Percentiles rank a stretch among this genome's conserved stretches.
These are phyloP conservation scores for Phytophthora pseudosyringae DNA, from an alignment of 352 stramenopile species.

Conservation along the genomic window DNA sequence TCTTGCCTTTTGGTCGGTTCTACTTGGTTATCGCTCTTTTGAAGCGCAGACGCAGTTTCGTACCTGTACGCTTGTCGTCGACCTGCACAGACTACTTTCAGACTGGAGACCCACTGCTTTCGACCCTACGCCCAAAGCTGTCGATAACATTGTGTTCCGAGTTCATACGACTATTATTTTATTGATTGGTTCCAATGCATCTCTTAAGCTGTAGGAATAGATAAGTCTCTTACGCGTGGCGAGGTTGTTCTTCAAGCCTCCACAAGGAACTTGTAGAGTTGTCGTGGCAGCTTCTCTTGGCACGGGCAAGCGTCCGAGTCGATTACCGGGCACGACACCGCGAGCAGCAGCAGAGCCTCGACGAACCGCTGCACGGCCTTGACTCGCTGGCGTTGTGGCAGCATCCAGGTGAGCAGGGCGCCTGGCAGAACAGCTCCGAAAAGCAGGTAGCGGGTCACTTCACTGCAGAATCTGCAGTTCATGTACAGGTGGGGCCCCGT, in stretches of 20 bases:
- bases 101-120: too few species aligned
- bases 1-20: too few species aligned
- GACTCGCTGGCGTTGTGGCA: constrained; percentile 29
- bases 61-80: too few species aligned
- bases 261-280: constrained; percentile 8
- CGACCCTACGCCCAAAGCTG: too few species aligned
- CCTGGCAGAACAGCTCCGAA: constrained; percentile 34
- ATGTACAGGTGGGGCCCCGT: constrained; percentile 27
- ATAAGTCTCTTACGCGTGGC: neutral
- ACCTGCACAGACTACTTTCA: too few species aligned
- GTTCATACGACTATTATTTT: neutral
- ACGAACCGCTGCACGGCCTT: constrained; percentile 36
- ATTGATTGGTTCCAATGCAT: neutral
- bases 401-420: constrained; percentile 28
- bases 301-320: constrained; percentile 25
- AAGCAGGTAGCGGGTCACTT: constrained; percentile 47
- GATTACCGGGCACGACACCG: constrained; percentile 20
- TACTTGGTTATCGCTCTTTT: too few species aligned
- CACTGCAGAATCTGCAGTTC: constrained; percentile 49
- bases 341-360: constrained; percentile 32
- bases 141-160: neutral
- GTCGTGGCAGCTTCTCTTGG: constrained; percentile 13
- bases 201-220: constrained; percentile 1
- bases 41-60: too few species aligned
- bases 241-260: constrained; percentile 1